Evolutionary conservation across 2,329 filamentous ascomycete species (phyloP).

Genomic region (Ascocoryne sarcoides): DNA sequence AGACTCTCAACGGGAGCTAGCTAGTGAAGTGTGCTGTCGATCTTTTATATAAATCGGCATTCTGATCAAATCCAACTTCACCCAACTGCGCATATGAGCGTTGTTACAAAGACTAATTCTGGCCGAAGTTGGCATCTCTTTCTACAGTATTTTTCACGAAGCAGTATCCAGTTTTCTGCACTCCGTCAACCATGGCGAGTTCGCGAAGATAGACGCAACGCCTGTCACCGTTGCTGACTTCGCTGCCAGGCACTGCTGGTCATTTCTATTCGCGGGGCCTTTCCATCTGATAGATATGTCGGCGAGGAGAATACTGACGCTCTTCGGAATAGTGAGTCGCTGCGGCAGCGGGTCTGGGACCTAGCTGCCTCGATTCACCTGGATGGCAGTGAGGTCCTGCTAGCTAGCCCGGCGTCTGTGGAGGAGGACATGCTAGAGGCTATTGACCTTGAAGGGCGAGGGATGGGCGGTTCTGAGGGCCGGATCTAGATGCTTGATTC

Average conservation of each 20-base stretch:
- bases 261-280: constrained; percentile 42
- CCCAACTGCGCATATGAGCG: too few relatives aligned
- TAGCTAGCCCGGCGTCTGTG: too few relatives aligned
- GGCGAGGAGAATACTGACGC: constrained; percentile 51
- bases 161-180: too few relatives aligned
- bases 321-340: constrained; percentile 38
- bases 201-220: constrained; percentile 49
- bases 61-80: too few relatives aligned
- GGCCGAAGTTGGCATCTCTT: too few relatives aligned
- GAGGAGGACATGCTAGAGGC: constrained; percentile 51
- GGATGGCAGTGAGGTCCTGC: constrained; percentile 32
- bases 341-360: constrained; percentile 46
- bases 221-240: constrained; percentile 58
- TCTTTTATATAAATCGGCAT: too few relatives aligned
- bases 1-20: too few relatives aligned
- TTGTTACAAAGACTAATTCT: too few relatives aligned
- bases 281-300: constrained; percentile 47
- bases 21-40: too few relatives aligned
- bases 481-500: constrained; percentile 56
- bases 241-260: constrained; percentile 54
- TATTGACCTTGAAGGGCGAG: constrained; percentile 50
- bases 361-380: constrained; percentile 37
- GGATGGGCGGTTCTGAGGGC: constrained; percentile 31
- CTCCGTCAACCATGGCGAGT: too few relatives aligned
- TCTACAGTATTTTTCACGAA: too few relatives aligned